Evolutionary conservation across 768 basidiomycete species (phyloP), one percentile per base, ranked within the genome.

Genomic region (Leccinum disarticulatum): DNA sequence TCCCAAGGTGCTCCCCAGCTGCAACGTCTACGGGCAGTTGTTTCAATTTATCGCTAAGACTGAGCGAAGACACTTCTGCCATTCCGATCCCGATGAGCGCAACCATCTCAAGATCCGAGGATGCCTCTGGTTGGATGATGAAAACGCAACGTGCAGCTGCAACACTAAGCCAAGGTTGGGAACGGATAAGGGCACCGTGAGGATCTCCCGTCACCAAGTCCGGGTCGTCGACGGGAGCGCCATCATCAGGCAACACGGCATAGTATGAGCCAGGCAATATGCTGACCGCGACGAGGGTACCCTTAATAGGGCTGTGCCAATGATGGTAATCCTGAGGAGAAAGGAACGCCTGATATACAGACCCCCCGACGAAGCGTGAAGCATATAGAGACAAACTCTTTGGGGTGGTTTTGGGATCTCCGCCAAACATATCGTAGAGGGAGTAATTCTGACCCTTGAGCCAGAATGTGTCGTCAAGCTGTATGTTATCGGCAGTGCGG

Each of bases 41-140:
- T 22, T 2, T 22, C n/a, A 47, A 3, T 7, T 22, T 7, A 7
- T 11, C 11, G 22, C 11, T 81, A 27, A 78, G 67, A 55, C 83
- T 76, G 63, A 82, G 83, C 14, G 83, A 84, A 14, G 84, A 86
- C 9, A 87, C 83, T 71, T 87, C 86, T 0, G 74, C 75, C 85
- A 88, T 86, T 0, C 86, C 87, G 13, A 87, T 76, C 0, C 70
- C 82, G 6, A 87, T 72, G 69, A 87, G 82, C 52, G 76, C 78
- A 72, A 84, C 73, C 46, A 84, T 61, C 0, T 83, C 85, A 41
- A 88, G 81, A 28, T 66, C 68, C 0, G 76, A 72, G 56, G 81
- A 78, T 0, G 14, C 11, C 38, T 81, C 77, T 0, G 83, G 75
- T 60, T 83, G 64, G 67, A 88, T 86, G 68, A 81, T 83, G 58